Evolutionary conservation across 108 stramenopile species (phyloP), one percentile per base, ranked within the genome.

Genomic region (Cyclotella sp.): DNA sequence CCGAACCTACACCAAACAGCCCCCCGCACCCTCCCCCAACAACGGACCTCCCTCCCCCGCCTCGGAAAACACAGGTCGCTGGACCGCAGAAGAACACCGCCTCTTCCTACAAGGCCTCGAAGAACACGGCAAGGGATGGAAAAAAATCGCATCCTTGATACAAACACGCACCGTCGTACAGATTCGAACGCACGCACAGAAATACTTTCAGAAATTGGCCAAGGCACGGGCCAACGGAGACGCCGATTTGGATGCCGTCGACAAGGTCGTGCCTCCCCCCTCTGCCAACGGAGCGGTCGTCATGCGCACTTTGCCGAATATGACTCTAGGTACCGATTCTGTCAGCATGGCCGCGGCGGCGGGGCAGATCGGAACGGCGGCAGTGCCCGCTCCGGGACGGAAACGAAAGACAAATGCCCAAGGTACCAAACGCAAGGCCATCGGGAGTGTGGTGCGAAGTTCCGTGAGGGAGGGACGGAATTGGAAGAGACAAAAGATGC

Each of bases 151-250:
- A 14, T 76, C 85, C 12, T 76, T 97, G 53, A 96, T 99, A 65
- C 89, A 95, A 65, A 96, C 97, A 9, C 79, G 98, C 1, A 98
- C 97, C 12, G 97, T 98, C n/a, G 98, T 98, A 9, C 95, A 96
- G 54, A 98, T 97, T 73, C 90, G 98, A 24, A 98, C 98, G 9
- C 98, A 99, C 79, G 98, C 98, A 9, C 98, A 99, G 77, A 99
- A 99, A 81, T 99, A 98, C 83, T 98, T 99, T 84, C 97, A 98
- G 86, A 99, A 99, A 82, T 89, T 99, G 63, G 88, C 95, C 73
- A 98, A 98, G 86, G 95, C 92, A 18, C 82, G 91, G 30, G 89
- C 91, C 65, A 93, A 90, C 61, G 94, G 94, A 28, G 94, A 93
- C 73, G 68, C 27, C n/a, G 59, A 34, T 7, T 16, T 40, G 21